Evolutionary conservation across 163 green algal species (phyloP).

Genomic region (Chloroidium sp.): DNA sequence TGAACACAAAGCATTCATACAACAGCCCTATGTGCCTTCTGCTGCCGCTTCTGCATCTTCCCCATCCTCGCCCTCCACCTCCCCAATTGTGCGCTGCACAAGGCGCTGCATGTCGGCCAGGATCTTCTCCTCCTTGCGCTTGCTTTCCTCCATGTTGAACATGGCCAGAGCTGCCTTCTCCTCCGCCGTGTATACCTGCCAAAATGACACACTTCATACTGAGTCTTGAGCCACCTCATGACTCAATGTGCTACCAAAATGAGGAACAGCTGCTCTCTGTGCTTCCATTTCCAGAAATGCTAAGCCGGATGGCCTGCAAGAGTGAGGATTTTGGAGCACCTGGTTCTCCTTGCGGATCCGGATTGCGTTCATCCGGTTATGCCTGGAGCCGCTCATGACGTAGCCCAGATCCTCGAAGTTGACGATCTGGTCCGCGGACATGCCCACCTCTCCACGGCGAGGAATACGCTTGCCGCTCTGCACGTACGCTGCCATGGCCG

Average conservation of each 20-base stretch:
- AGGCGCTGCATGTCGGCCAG: constrained; percentile 75
- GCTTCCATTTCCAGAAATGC: too few relatives aligned
- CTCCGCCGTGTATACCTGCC: constrained; percentile 87
- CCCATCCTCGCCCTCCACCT: constrained; percentile 5
- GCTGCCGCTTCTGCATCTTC: too few relatives aligned
- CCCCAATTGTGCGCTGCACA: constrained; percentile 46
- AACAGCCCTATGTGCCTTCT: too few relatives aligned
- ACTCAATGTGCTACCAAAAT: too few relatives aligned
- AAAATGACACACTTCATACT: not conserved
- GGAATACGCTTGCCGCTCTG: constrained; percentile 92
- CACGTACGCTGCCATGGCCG: constrained; percentile 91
- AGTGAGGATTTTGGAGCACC: constrained; percentile 9
- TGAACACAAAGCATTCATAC: too few relatives aligned
- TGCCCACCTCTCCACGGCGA: constrained; percentile 81
- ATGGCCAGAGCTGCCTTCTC: constrained; percentile 96
- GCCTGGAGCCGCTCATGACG: constrained; percentile 89
- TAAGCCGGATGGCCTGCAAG: too few relatives aligned
- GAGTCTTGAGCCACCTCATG: too few relatives aligned
- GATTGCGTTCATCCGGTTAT: constrained; percentile 97
- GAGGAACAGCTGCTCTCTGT: too few relatives aligned
- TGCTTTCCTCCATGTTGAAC: constrained; percentile 98
- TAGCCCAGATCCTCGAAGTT: constrained; percentile 90
- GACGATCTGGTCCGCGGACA: constrained; percentile 79
- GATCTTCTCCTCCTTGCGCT: constrained; percentile 83
- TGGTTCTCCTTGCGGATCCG: constrained; percentile 96